Conservation (phyloP, 345 rosid species). For the Angophora floribunda region DNA sequence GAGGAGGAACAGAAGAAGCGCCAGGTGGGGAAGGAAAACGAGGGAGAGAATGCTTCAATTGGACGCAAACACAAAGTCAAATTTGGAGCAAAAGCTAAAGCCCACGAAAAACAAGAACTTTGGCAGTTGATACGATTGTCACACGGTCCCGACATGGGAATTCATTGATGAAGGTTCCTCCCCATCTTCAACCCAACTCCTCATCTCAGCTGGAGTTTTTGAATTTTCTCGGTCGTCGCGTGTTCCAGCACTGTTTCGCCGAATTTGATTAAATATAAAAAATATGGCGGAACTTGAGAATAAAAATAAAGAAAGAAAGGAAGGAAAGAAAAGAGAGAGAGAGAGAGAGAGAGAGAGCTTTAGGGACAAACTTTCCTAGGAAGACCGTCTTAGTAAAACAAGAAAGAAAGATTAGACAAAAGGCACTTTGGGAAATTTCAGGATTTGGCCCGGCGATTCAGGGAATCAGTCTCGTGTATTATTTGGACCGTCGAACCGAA, state of each 20-base stretch:
- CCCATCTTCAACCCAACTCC: neutral
- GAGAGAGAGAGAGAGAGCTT: neutral
- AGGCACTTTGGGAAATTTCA: neutral
- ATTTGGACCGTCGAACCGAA: neutral
- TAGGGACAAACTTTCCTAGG: neutral
- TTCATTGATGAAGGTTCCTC: slow-evolving; percentile 3
- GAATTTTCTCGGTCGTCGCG: neutral
- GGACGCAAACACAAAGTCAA: neutral
- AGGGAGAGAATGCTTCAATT: neutral
- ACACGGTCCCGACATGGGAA: neutral
- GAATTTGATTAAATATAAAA: neutral
- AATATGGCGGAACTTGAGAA: neutral
- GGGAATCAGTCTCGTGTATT: neutral
- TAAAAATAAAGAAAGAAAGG: too few species aligned
- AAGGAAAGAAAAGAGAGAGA: neutral
- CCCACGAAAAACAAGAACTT: neutral
- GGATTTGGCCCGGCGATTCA: neutral
- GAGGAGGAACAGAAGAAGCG: neutral
- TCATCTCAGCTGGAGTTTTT: neutral
- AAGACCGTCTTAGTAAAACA: neutral
- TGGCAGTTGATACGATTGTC: neutral
- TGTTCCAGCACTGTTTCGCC: neutral
- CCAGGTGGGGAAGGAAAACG: neutral
- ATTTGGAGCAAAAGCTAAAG: neutral
- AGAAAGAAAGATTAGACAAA: neutral